These are phyloP conservation scores for Zygosaccharomyces pseudorouxii DNA, from an alignment of 805 yeast genomes.

Conservation along the genomic window DNA sequence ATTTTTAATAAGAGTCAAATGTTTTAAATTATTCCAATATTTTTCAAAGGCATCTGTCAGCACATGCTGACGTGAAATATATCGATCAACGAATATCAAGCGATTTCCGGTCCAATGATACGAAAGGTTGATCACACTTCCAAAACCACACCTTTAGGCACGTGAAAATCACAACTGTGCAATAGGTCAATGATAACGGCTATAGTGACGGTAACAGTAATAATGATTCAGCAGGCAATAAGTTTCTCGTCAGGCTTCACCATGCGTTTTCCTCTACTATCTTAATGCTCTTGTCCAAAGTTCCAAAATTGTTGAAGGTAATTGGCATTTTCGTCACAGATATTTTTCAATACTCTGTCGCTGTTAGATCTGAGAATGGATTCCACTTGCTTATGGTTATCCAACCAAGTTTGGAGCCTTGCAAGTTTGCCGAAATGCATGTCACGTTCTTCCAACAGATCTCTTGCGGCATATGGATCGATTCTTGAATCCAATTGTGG, in stretches of 20 bases:
- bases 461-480: conserved; percentile 50
- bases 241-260: neutral
- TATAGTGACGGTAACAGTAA: too few relatives aligned
- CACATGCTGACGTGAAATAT: too few relatives aligned
- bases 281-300: conserved; percentile 6
- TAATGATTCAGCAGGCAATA: neutral
- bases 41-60: neutral
- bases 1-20: neutral
- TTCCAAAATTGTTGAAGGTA: conserved; percentile 26
- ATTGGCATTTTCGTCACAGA: conserved; percentile 34
- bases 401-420: conserved; percentile 35
- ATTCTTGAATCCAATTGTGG: conserved; percentile 33
- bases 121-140: neutral
- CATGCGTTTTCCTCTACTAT: neutral
- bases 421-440: conserved; percentile 29
- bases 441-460: conserved; percentile 32
- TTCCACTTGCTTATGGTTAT: conserved; percentile 42
- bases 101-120: neutral
- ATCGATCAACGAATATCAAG: too few relatives aligned
- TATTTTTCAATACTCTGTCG: conserved; percentile 33
- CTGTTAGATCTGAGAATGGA: conserved; percentile 38
- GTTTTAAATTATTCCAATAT: neutral
- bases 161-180: neutral
- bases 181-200: too few relatives aligned
- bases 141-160: too few relatives aligned